Conservation (phyloP, 2,329 filamentous ascomycete species). For the Shiraia bambusicola region DNA sequence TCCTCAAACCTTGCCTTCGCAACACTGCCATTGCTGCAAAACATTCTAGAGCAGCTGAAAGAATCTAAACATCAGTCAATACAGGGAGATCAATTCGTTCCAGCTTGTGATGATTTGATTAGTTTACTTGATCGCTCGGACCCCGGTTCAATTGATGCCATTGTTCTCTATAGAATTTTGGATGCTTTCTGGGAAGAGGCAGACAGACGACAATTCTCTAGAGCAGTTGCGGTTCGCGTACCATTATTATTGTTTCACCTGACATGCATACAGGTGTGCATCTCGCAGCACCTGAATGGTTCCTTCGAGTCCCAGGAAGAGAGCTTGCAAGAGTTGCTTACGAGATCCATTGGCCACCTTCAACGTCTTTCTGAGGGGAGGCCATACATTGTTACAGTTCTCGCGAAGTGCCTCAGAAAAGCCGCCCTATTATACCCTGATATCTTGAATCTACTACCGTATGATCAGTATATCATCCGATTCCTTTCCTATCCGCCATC, state of each 20-base stretch:
- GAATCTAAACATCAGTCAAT: slow-evolving; percentile 33
- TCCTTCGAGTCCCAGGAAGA: neutral
- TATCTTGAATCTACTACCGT: slow-evolving; percentile 33
- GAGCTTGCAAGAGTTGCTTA: slow-evolving; percentile 21
- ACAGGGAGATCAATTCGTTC: slow-evolving; percentile 30
- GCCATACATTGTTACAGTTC: slow-evolving; percentile 37
- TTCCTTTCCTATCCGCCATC: slow-evolving; percentile 46
- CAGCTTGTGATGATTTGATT: slow-evolving; percentile 28
- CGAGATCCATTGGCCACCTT: slow-evolving; percentile 27
- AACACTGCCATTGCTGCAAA: slow-evolving; percentile 14
- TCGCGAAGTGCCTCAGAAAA: slow-evolving; percentile 34
- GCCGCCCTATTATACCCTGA: slow-evolving; percentile 31
- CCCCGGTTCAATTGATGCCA: slow-evolving; percentile 1
- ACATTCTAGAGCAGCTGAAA: slow-evolving; percentile 27
- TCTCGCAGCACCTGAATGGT: slow-evolving; percentile 3
- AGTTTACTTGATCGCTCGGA: slow-evolving; percentile 21
- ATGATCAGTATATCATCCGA: slow-evolving; percentile 45
- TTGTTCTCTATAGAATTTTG: slow-evolving; percentile 25
- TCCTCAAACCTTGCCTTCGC: neutral
- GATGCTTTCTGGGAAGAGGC: slow-evolving; percentile 51
- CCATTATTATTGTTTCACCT: slow-evolving; percentile 44
- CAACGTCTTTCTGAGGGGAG: slow-evolving; percentile 35
- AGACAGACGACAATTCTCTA: slow-evolving; percentile 51
- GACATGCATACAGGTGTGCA: slow-evolving; percentile 23
- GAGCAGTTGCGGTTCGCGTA: slow-evolving; percentile 41